Percentiles rank a stretch among this genome's conserved stretches.
Conservation (phyloP, 1,139 yeast species). For the Petasospora rhodanensis region DNA sequence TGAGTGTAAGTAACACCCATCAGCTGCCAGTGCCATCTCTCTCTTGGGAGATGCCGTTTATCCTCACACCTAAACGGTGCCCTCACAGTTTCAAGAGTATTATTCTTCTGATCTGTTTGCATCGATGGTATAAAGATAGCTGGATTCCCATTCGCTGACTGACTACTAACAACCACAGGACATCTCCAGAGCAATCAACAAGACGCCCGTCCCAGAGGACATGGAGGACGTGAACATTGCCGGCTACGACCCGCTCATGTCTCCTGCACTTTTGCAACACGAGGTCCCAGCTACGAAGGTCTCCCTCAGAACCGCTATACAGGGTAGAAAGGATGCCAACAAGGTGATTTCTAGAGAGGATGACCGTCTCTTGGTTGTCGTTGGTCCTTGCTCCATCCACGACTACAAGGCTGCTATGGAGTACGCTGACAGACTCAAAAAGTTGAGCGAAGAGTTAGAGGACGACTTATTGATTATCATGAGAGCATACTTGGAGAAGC, state of each 20-base stretch:
- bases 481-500: slow-evolving; percentile 98
- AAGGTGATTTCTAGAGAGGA: slow-evolving; percentile 68
- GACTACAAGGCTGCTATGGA: slow-evolving; percentile 87
- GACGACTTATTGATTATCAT: slow-evolving; percentile 79
- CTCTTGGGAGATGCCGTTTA: too few species aligned
- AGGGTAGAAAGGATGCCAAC: slow-evolving; percentile 73
- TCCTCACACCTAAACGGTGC: too few species aligned
- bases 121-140: too few species aligned
- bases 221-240: slow-evolving; percentile 79
- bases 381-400: slow-evolving; percentile 97
- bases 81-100: too few species aligned
- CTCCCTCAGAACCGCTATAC: slow-evolving; percentile 63
- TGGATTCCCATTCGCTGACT: background rate
- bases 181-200: slow-evolving; percentile 4
- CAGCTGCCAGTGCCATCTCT: too few species aligned
- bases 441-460: slow-evolving; percentile 61
- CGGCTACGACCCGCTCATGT: slow-evolving; percentile 86
- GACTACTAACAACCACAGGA: slow-evolving; percentile 3
- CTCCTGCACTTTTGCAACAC: slow-evolving; percentile 80
- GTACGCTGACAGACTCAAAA: slow-evolving; percentile 69
- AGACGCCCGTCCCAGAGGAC: slow-evolving; percentile 61
- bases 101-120: too few species aligned
- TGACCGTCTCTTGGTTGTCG: slow-evolving; percentile 77
- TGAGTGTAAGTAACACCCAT: too few species aligned
- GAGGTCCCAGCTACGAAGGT: slow-evolving; percentile 66